Percentiles rank a stretch among this genome's conserved stretches.
phyloP scores from a whole-genome alignment of 23 red algal species.

The Pyropia yezoensis region DNA sequence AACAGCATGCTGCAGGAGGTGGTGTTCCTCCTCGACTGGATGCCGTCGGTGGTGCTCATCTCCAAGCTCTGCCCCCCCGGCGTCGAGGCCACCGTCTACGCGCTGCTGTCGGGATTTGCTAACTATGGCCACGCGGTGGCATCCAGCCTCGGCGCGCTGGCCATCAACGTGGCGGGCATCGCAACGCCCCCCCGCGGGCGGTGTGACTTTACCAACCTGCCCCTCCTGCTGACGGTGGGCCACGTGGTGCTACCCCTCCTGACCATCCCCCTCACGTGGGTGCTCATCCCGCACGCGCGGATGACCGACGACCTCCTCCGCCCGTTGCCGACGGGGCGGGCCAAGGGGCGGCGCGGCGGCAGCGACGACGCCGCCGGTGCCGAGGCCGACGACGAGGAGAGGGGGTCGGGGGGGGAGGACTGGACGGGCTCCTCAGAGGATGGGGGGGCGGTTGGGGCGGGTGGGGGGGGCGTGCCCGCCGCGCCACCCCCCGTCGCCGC shows the following conservation, averaged over 20 bases:
- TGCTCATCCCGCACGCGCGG: constrained; percentile 42
- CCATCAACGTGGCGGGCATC: constrained; percentile 30
- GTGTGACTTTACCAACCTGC: constrained; percentile 59
- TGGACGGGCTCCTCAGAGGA: too few species aligned
- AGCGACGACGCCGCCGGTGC: too few species aligned
- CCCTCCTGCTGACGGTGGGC: constrained; percentile 38
- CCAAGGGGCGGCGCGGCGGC: too few species aligned
- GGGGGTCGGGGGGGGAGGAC: too few species aligned
- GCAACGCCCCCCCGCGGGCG: constrained; percentile 4
- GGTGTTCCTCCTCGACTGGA: constrained; percentile 23
- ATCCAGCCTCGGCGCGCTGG: constrained; percentile 27
- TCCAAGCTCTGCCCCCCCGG: constrained; percentile 61
- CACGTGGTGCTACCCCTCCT: constrained; percentile 43
- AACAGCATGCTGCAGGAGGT: too few species aligned
- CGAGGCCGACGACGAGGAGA: too few species aligned
- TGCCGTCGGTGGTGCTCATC: constrained; percentile 54
- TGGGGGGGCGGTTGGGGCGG: too few species aligned
- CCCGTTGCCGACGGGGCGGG: too few species aligned
- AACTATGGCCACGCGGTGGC: constrained; percentile 43
- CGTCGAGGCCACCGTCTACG: constrained; percentile 60
- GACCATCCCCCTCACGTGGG: constrained; percentile 39
- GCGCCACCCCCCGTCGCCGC: too few species aligned
- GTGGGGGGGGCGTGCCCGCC: too few species aligned
- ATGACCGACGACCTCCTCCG: constrained; percentile 48
- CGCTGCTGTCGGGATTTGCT: constrained; percentile 34